Evolutionary conservation across 2,329 filamentous ascomycete species (phyloP).

Genomic region (Fusarium longipes): DNA sequence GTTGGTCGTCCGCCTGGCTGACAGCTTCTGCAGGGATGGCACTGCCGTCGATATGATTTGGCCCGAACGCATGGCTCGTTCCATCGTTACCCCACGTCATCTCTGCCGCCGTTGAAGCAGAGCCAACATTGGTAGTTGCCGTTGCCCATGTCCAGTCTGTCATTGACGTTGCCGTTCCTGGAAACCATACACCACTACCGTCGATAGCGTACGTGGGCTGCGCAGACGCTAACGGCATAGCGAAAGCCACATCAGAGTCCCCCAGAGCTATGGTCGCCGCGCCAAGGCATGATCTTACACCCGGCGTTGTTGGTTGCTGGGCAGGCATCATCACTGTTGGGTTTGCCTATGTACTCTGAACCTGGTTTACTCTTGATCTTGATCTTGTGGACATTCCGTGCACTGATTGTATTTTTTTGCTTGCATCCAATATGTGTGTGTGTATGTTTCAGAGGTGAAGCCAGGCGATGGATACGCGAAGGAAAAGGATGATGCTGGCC

Average conservation of each 20-base stretch:
- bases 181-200: slow-evolving; percentile 5
- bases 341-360: slow-evolving; percentile 4
- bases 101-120: slow-evolving; percentile 1
- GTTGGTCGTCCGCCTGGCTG: slow-evolving; percentile 3
- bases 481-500: slow-evolving; percentile 7
- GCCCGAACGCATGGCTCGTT: slow-evolving; percentile 5
- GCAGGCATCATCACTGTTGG: slow-evolving; percentile 1
- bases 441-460: slow-evolving; percentile 7
- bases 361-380: slow-evolving; percentile 6
- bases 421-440: neutral
- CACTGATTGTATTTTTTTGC: slow-evolving; percentile 3
- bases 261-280: slow-evolving; percentile 6
- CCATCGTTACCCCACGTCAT: slow-evolving; percentile 4
- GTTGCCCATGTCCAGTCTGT: slow-evolving; percentile 10
- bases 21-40: slow-evolving; percentile 6
- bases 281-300: slow-evolving; percentile 8
- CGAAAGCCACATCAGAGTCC: slow-evolving; percentile 1
- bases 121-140: neutral
- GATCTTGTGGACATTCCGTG: slow-evolving; percentile 4
- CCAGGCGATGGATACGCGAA: slow-evolving; percentile 11
- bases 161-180: neutral
- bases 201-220: slow-evolving; percentile 2
- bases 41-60: slow-evolving; percentile 5
- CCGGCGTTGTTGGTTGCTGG: slow-evolving; percentile 9
- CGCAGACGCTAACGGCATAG: slow-evolving; percentile 7